Base-by-base conservation (phyloP, 2,329 filamentous ascomycete genomes). In the Aspergillus luchuensis region DNA sequence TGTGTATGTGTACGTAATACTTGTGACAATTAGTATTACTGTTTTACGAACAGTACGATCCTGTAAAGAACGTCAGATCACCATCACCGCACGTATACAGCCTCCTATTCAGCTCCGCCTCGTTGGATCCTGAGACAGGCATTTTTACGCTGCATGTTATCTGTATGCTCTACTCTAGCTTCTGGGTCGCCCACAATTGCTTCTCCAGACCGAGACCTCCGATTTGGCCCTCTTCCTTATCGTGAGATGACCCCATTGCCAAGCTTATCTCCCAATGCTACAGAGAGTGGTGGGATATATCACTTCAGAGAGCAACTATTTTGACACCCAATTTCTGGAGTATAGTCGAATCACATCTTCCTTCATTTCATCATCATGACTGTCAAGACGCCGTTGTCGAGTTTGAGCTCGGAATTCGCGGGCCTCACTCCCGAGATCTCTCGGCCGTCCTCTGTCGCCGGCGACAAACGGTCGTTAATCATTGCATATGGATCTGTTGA, bases 301-400 rank as follows among this genome's bases (percentile, higher is more conserved):
- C 47, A 50, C 47, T 17, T 50, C 25, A 17, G n/a, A 50, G 25
- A 10, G n/a, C 28, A 50, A 30, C 47, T 4, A n/a, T 33, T 45
- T n/a, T 49, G 47, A 50, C 25, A 33, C 47, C 47, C 10, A 5
- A 19, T 7, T 3, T 50, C 25, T n/a, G 17, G 25, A 11, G 11
- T 33, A 17, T 15, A 17, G 25, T 21, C n/a, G 2, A 17, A 21
- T 28, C 10, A 11, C n/a, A n/a, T 50, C 25, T 50, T 15, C 8
- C 8, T 30, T 30, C 8, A 33, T 17, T 13, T 10, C 28, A 33
- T 17, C 47, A 50, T 33, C 8, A 30, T 30, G 25, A 30, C 25
- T 17, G 25, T 50, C 47, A 50, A 50, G n/a, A 50, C 47, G 4
- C 47, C 47, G 8, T 50, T 50, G 47, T 50, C 47, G 47, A 50